Conservation (phyloP, 2,329 filamentous ascomycete species). For the Plenodomus biglobosus region DNA sequence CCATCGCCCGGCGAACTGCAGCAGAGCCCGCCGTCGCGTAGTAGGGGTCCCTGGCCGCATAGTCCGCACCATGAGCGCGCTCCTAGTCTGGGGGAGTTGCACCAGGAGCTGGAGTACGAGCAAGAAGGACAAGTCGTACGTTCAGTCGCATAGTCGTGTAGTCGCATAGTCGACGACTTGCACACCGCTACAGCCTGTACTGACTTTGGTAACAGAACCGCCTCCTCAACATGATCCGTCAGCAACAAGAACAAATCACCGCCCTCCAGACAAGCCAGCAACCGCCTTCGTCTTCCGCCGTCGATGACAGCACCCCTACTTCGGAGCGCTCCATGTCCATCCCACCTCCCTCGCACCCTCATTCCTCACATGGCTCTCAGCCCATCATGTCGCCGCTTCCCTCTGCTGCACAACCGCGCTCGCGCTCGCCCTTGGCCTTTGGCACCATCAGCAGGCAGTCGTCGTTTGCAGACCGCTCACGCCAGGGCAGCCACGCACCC, state of each 20-base stretch:
- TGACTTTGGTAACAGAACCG: slow-evolving; percentile 61
- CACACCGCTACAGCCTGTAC: background rate
- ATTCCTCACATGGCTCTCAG: slow-evolving; percentile 30
- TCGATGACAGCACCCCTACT: slow-evolving; percentile 56
- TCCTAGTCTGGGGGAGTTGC: slow-evolving; percentile 73
- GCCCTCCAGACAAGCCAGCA: slow-evolving; percentile 53
- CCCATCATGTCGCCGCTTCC: slow-evolving; percentile 41
- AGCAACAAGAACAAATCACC: slow-evolving; percentile 71
- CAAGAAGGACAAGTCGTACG: slow-evolving; percentile 75
- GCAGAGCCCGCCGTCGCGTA: slow-evolving; percentile 41
- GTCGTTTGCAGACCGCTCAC: slow-evolving; percentile 43
- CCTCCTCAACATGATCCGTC: slow-evolving; percentile 73
- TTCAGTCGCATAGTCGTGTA: too few relatives aligned
- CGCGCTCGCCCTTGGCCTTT: slow-evolving; percentile 39
- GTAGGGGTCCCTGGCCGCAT: slow-evolving; percentile 39
- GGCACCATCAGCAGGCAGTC: slow-evolving; percentile 49
- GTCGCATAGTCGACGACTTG: too few relatives aligned
- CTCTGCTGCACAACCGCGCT: slow-evolving; percentile 52
- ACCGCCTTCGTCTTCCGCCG: slow-evolving; percentile 47
- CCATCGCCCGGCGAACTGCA: slow-evolving; percentile 71
- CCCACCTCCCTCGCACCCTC: slow-evolving; percentile 25
- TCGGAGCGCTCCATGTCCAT: slow-evolving; percentile 52
- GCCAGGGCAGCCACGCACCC: slow-evolving; percentile 43
- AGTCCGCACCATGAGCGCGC: slow-evolving; percentile 67
- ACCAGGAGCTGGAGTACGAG: slow-evolving; percentile 77